Percentiles rank a stretch among this genome's conserved stretches.
Evolutionary conservation across 345 rosid species (phyloP).

Genomic region (Eutrema japonicum): DNA sequence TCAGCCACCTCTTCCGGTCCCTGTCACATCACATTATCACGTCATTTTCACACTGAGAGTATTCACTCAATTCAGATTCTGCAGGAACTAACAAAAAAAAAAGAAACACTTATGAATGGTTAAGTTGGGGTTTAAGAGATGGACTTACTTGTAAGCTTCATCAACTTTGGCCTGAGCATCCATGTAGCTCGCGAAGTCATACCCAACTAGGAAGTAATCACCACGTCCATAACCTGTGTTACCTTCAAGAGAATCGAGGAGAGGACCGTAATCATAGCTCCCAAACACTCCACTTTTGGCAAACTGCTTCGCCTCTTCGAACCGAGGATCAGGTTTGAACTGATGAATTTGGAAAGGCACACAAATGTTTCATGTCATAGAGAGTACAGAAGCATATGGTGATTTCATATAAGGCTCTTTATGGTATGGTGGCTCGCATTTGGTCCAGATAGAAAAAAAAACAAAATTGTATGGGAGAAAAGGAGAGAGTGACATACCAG

Average conservation of each 20-base stretch:
- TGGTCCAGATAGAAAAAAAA: not conserved
- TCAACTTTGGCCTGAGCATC: constrained; percentile 87
- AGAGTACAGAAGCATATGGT: constrained; percentile 2
- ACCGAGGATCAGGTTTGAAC: constrained; percentile 94
- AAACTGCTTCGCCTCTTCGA: constrained; percentile 91
- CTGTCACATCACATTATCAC: constrained; percentile 48
- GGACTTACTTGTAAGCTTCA: constrained; percentile 84
- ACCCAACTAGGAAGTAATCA: constrained; percentile 91
- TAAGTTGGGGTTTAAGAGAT: constrained; percentile 25
- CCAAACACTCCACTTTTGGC: constrained; percentile 93
- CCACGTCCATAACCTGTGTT: constrained; percentile 95
- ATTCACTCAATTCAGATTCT: constrained; percentile 18
- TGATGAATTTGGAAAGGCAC: constrained; percentile 39
- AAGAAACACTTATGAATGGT: not conserved
- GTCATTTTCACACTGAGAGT: constrained; percentile 2
- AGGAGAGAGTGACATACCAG: constrained; percentile 51
- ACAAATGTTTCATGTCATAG: constrained; percentile 12
- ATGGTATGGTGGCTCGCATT: not conserved
- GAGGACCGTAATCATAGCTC: constrained; percentile 82
- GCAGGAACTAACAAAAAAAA: not conserved
- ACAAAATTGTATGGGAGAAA: not conserved
- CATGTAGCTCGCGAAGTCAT: constrained; percentile 84
- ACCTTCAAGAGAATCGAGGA: constrained; percentile 92
- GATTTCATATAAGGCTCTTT: not conserved
- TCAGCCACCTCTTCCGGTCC: constrained; percentile 78